Evolutionary conservation across 169 alveolate species (phyloP), one percentile per base, ranked within the genome.

Genomic region (Plasmodium malariae): DNA sequence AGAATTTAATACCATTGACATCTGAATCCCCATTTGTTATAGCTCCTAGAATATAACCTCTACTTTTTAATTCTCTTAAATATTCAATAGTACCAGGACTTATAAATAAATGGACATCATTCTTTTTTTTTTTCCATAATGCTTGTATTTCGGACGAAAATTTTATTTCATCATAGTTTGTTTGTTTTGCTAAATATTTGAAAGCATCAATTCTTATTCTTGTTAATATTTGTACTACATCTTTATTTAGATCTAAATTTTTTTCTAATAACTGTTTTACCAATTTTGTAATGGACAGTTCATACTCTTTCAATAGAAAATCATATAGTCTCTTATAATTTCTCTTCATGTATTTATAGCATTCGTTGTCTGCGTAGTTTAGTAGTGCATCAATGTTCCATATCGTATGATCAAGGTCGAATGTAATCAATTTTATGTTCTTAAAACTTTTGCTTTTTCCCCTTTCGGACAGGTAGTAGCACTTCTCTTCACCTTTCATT

Each of bases 21-120:
- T 80, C 90, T 26, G 90, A 80, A 43, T 80, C 90, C n/a, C 90
- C 90, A 80, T 80, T 80, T 21, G 90, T 80, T 1, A 80, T 80
- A 2, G 90, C 90, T 24, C 90, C 90, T 65, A 80, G 51, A n/a
- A 67, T 80, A 19, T 80, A 80, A 0, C 90, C 90, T 55, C 90
- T 30, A 11, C 2, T 21, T 80, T 80, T 80, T 19, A 80, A 43
- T 43, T 80, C 90, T 37, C 72, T 65, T 43, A 80, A 30, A 80
- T 80, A 80, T 48, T 80, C 90, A 3, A 80, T 65, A 0, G 90
- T 80, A 1, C 90, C 90, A 21, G 90, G 83, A 36, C 85, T 67
- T 5, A 80, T 80, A 67, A 80, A 80, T 67, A 80, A 51, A 67
- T 80, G 90, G 12, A 80, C 90, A 17, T 80, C 69, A 57, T 80